Base-by-base conservation (phyloP, 176 grass and related monocot genomes). In the Eremochloa ophiuroides region DNA sequence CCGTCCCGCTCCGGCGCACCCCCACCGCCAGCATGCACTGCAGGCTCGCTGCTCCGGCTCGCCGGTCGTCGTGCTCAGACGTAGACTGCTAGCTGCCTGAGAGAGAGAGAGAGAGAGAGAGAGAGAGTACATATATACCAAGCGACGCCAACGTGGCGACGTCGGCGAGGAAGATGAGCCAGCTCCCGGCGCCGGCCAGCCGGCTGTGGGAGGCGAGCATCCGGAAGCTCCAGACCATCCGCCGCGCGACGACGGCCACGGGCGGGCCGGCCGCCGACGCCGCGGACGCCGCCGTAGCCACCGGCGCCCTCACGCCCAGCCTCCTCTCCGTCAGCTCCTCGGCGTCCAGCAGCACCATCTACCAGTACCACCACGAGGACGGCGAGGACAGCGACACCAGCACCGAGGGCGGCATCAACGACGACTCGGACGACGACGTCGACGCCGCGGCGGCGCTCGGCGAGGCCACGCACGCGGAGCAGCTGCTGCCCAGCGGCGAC, bases 151-250 rank as follows among this genome's bases (percentile, higher is more conserved):
- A 5, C 74, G 76, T 76, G 58, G 41, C 62, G 67, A 26, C 75
- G 75, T 60, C 76, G 62, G 50, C 42, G 34, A 62, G 31, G 13
- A 90, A 83, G 74, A 79, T 79, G 48, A 86, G 61, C 88, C 88
- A 60, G 51, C 75, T 86, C 74, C 79, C 84, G 0, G 69, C 87
- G 42, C 87, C 87, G 20, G 81, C 87, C 29, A 75, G 82, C 80
- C 79, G 84, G 66, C 79, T 85, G 50, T 90, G 88, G 88, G 88
- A 90, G 61, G 84, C 88, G 12, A 73, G 79, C 67, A 83, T 86
- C 79, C 88, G 84, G 23, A 90, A 90, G 79, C 88, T 86, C 26
- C 85, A 86, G 11, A 86, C 79, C 23, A 90, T 86, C 84, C 84
- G 84, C 31, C 80, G 80, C 27, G 43, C 43, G 13, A 46, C 43